Conservation (phyloP, 768 basidiomycete species). For the Cantharellus anzutake region DNA sequence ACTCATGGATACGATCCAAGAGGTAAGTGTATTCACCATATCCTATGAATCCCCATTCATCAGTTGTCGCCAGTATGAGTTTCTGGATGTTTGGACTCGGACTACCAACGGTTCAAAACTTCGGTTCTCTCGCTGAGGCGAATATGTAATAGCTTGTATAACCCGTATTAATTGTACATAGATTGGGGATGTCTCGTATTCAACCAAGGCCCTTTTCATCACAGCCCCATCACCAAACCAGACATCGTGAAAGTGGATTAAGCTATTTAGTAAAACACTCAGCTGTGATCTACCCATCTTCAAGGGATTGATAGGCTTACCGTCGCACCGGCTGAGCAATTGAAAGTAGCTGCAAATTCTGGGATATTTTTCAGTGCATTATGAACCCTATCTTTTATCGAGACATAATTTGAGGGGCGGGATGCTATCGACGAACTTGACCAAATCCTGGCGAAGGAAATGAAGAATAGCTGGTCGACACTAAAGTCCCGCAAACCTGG, state of each 20-base stretch:
- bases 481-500: constrained; percentile 58
- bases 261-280: not conserved
- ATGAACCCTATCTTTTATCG: constrained; percentile 56
- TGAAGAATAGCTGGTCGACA: constrained; percentile 88
- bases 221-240: not conserved
- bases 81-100: constrained; percentile 58
- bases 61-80: constrained; percentile 50
- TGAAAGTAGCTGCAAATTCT: constrained; percentile 76
- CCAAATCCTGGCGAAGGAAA: constrained; percentile 74
- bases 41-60: constrained; percentile 8
- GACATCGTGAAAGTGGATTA: not conserved
- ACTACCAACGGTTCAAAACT: constrained; percentile 73
- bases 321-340: constrained; percentile 57
- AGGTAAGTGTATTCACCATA: constrained; percentile 30
- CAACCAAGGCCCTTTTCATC: not conserved
- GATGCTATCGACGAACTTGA: constrained; percentile 51
- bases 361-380: constrained; percentile 78
- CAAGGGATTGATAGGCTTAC: constrained; percentile 21
- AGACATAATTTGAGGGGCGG: constrained; percentile 65
- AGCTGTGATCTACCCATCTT: not conserved
- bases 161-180: not conserved
- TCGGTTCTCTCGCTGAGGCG: not conserved
- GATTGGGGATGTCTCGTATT: not conserved
- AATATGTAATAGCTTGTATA: not conserved
- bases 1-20: constrained; percentile 64